These are phyloP conservation scores for Sporisorium reilianum DNA, from an alignment of 1,284 basidiomycete genomes.

Conservation along the genomic window DNA sequence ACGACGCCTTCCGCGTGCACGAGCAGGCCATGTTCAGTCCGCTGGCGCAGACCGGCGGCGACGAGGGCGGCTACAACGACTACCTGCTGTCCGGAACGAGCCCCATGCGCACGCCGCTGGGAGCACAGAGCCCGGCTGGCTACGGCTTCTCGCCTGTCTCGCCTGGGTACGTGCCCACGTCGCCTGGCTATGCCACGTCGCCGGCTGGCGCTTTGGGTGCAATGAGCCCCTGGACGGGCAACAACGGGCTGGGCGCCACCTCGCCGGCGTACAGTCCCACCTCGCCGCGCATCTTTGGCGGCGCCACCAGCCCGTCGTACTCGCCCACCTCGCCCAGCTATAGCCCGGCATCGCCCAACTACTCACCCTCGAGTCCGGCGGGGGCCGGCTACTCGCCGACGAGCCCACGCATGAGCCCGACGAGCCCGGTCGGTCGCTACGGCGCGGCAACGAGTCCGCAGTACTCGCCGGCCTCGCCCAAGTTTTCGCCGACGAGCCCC, in stretches of 20 bases:
- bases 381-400: conserved; percentile 64
- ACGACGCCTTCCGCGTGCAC: conserved; percentile 74
- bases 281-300: conserved; percentile 75
- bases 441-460: conserved; percentile 73
- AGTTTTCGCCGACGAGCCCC: conserved; percentile 62
- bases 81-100: conserved; percentile 82
- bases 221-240: conserved; percentile 68
- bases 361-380: conserved; percentile 62
- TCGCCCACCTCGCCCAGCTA: conserved; percentile 73
- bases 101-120: conserved; percentile 73
- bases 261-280: conserved; percentile 73
- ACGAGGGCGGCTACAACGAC: conserved; percentile 78
- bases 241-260: conserved; percentile 76
- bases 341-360: conserved; percentile 60
- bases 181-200: conserved; percentile 64
- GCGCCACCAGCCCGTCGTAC: conserved; percentile 73
- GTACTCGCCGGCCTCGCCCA: conserved; percentile 62
- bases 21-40: conserved; percentile 94
- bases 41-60: conserved; percentile 86
- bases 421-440: conserved; percentile 65
- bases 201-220: conserved; percentile 76
- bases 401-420: conserved; percentile 62
- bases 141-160: conserved; percentile 66
- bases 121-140: conserved; percentile 63
- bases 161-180: conserved; percentile 63